Conservation (phyloP, 495 filamentous ascomycete genomes). For the Rhizodiscina lignyota region DNA sequence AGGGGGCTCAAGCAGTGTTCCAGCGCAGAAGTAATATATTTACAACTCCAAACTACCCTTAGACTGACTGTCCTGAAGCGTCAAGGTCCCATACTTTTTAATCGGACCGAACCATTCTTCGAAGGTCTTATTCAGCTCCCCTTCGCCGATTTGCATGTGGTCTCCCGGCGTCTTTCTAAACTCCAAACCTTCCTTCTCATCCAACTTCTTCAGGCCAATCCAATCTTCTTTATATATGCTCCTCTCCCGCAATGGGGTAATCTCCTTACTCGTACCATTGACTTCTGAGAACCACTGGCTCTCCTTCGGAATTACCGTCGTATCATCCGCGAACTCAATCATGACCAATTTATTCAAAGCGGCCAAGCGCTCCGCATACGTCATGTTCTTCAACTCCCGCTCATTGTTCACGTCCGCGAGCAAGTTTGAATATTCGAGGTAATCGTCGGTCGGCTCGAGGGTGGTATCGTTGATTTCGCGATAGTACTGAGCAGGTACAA, state of each 20-base stretch:
- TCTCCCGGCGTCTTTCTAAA: conserved; percentile 54
- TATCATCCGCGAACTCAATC: conserved; percentile 81
- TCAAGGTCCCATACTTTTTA: too few relatives aligned
- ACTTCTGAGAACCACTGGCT: conserved; percentile 83
- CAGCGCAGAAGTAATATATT: too few relatives aligned
- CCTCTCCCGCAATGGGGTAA: conserved; percentile 53
- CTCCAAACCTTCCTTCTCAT: conserved; percentile 59
- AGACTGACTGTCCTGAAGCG: too few relatives aligned
- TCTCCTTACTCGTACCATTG: conserved; percentile 44
- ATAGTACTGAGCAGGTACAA: conserved; percentile 95
- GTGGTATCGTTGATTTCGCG: conserved; percentile 25
- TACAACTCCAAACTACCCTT: too few relatives aligned
- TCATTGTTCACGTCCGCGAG: conserved; percentile 99
- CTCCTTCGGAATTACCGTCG: conserved; percentile 77
- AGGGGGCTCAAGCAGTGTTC: too few relatives aligned
- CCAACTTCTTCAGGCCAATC: conserved; percentile 71
- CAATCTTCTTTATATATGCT: conserved; percentile 81
- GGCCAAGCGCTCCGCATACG: conserved; percentile 56
- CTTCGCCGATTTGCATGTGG: conserved; percentile 71
- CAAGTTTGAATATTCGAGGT: conserved; percentile 75
- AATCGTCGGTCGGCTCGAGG: conserved; percentile 42
- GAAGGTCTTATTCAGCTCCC: conserved; percentile 49
- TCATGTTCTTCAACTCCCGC: conserved; percentile 51
- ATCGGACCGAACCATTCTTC: conserved; percentile 50
- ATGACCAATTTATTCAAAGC: conserved; percentile 66